These are phyloP conservation scores for Trifolium subterraneum DNA, from an alignment of 306 rosid genomes.

Conservation along the genomic window DNA sequence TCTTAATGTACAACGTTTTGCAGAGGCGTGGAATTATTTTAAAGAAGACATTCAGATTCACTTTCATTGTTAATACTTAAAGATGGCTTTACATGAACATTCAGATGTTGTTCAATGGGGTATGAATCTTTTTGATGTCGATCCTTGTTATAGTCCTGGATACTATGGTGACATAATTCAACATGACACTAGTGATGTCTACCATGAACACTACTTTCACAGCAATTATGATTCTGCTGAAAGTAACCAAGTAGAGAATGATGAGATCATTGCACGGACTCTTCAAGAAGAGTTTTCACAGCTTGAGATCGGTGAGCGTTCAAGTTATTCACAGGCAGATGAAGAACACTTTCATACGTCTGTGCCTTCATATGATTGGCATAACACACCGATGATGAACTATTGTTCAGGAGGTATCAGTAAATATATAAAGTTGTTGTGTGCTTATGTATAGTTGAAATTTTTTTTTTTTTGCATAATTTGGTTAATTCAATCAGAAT, in stretches of 20 bases:
- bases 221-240: constrained; percentile 55
- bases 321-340: constrained; percentile 52
- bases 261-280: constrained; percentile 74
- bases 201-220: constrained; percentile 53
- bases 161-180: constrained; percentile 54
- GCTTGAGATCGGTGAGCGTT: constrained; percentile 57
- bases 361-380: constrained; percentile 60
- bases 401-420: constrained; percentile 58
- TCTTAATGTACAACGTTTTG: constrained; percentile 36
- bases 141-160: constrained; percentile 55
- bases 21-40: constrained; percentile 40
- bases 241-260: constrained; percentile 65
- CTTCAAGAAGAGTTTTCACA: constrained; percentile 82
- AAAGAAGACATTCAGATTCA: constrained; percentile 36
- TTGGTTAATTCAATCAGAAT: constrained; percentile 32
- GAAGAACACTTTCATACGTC: constrained; percentile 56
- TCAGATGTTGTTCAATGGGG: constrained; percentile 76
- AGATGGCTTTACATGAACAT: constrained; percentile 66
- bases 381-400: constrained; percentile 54
- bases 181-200: constrained; percentile 49
- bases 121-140: constrained; percentile 57
- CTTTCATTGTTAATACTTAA: constrained; percentile 29
- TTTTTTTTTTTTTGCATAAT: constrained; percentile 19
- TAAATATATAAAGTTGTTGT: constrained; percentile 21
- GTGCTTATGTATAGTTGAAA: constrained; percentile 10